Evolutionary conservation across 1,284 basidiomycete species (phyloP).

Genomic region (Boletus mariae): DNA sequence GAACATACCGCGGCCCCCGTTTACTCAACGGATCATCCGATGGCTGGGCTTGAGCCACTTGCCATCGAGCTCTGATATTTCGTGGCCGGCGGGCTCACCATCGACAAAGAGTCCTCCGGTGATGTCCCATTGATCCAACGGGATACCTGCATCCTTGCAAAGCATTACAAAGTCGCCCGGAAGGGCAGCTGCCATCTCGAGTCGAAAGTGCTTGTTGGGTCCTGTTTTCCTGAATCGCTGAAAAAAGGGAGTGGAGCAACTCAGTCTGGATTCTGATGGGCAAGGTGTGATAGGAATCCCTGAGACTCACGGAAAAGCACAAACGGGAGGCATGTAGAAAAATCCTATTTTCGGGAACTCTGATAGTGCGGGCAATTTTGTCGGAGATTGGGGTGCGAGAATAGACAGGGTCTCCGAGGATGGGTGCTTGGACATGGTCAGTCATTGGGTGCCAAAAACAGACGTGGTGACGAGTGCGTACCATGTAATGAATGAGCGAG

Average conservation of each 20-base stretch:
- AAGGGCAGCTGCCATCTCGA: constrained; percentile 52
- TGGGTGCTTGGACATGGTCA: constrained; percentile 47
- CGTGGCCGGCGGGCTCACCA: constrained; percentile 33
- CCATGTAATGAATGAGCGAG: constrained; percentile 49
- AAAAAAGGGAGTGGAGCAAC: neutral
- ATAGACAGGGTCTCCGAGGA: constrained; percentile 55
- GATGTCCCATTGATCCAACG: constrained; percentile 34
- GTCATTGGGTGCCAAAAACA: constrained; percentile 1
- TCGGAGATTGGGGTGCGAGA: constrained; percentile 36
- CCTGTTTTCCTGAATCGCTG: constrained; percentile 49
- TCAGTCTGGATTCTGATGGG: constrained; percentile 1
- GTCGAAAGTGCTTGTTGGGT: constrained; percentile 42
- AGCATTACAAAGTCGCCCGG: constrained; percentile 47
- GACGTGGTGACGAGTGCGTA: constrained; percentile 20
- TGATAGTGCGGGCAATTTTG: constrained; percentile 32
- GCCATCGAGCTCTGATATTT: constrained; percentile 41
- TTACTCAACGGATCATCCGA: constrained; percentile 12
- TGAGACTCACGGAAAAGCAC: constrained; percentile 47
- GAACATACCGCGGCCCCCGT: neutral
- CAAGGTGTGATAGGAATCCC: neutral
- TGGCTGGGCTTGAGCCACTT: constrained; percentile 34
- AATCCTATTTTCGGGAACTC: constrained; percentile 44
- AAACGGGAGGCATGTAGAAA: constrained; percentile 60
- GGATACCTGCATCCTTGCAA: constrained; percentile 43
- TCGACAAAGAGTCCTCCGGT: constrained; percentile 49